A percentile compares a stretch with the other conserved stretches of the same genome.
These are phyloP conservation scores for Euphorbia lathyris DNA, from an alignment of 345 rosid genomes.

Conservation along the genomic window DNA sequence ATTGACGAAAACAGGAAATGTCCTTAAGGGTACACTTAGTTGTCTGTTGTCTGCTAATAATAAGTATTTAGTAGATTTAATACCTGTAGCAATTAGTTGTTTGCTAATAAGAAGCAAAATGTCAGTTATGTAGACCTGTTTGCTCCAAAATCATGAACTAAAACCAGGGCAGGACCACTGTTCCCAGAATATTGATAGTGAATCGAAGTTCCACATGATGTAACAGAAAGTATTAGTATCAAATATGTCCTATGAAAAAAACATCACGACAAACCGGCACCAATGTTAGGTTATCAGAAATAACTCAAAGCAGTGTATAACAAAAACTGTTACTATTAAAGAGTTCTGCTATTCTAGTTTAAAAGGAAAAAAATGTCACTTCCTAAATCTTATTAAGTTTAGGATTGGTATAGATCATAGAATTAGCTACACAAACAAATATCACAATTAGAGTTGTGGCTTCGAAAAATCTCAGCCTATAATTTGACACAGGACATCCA, in stretches of 20 bases:
- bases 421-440: background rate
- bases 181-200: slow-evolving; percentile 74
- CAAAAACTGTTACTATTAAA: background rate
- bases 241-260: background rate
- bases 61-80: no score
- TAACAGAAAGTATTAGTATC: slow-evolving; percentile 15
- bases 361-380: background rate
- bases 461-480: background rate
- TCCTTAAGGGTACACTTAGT: no score
- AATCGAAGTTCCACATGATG: slow-evolving; percentile 78
- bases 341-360: background rate
- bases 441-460: background rate
- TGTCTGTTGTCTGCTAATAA: no score
- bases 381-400: background rate
- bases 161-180: slow-evolving; percentile 75
- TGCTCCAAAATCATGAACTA: slow-evolving; percentile 93
- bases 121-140: slow-evolving; percentile 74
- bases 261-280: background rate
- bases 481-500: no score
- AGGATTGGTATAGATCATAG: no score
- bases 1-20: no score
- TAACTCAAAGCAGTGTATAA: background rate
- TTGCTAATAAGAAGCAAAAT: slow-evolving; percentile 55
- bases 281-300: background rate
- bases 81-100: no score